Conservation (phyloP, 768 basidiomycete genomes). For the Leccinum sublutescens region DNA sequence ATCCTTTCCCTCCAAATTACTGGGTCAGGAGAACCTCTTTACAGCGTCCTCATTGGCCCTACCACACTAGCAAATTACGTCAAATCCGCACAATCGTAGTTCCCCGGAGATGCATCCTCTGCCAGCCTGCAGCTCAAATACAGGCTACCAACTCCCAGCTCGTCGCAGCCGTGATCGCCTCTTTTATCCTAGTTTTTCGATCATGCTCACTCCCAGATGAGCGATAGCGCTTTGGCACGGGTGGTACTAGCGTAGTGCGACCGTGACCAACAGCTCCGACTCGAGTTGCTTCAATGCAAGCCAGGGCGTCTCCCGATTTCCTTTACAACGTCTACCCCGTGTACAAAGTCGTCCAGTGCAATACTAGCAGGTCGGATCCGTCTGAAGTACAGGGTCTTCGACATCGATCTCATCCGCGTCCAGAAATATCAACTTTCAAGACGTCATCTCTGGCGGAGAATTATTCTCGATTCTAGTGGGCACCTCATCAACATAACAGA, state of each 20-base stretch:
- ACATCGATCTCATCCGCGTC: not conserved
- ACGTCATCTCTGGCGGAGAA: constrained; percentile 71
- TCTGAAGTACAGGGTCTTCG: constrained; percentile 40
- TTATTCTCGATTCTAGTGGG: constrained; percentile 22
- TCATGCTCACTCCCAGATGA: constrained; percentile 41
- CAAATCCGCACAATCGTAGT: constrained; percentile 65
- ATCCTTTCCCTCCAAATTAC: constrained; percentile 59
- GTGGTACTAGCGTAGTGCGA: constrained; percentile 69
- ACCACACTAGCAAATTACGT: constrained; percentile 56
- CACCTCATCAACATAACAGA: constrained; percentile 39
- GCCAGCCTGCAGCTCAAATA: constrained; percentile 59
- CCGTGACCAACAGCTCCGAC: constrained; percentile 51
- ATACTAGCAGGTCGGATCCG: constrained; percentile 53
- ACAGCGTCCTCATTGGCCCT: constrained; percentile 54
- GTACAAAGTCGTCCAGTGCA: constrained; percentile 67
- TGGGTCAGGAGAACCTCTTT: constrained; percentile 66
- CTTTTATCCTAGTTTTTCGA: not conserved
- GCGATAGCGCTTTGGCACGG: constrained; percentile 64
- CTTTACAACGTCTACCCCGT: constrained; percentile 60
- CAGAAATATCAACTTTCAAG: constrained; percentile 59
- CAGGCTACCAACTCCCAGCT: constrained; percentile 64
- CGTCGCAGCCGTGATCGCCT: constrained; percentile 63
- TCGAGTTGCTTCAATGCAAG: constrained; percentile 58
- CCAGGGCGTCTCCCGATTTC: constrained; percentile 49
- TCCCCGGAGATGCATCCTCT: constrained; percentile 39